These are phyloP conservation scores for Allantophomopsis lycopodina DNA, from an alignment of 2,329 filamentous ascomycete species.

Conservation along the genomic window DNA sequence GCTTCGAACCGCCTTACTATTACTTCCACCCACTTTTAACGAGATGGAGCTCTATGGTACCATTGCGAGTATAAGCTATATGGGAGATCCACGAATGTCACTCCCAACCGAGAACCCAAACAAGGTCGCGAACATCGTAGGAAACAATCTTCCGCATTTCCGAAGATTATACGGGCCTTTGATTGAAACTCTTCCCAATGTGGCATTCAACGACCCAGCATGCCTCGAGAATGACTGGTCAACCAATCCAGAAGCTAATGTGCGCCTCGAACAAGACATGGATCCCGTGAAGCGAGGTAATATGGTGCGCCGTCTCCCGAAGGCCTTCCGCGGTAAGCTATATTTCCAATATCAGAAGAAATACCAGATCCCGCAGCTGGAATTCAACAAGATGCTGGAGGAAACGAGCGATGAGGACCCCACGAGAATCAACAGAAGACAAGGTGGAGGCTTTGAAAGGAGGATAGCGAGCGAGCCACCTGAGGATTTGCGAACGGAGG, in stretches of 20 bases:
- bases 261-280: constrained; percentile 77
- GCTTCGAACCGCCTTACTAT: constrained; percentile 73
- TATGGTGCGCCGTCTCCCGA: constrained; percentile 87
- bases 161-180: constrained; percentile 81
- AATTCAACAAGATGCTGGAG: constrained; percentile 77
- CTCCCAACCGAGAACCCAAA: constrained; percentile 80
- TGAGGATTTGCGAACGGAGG: constrained; percentile 52
- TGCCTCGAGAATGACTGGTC: constrained; percentile 47
- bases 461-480: constrained; percentile 62
- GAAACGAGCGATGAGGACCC: constrained; percentile 59
- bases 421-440: constrained; percentile 52
- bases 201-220: constrained; percentile 57
- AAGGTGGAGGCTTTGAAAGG: constrained; percentile 76
- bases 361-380: constrained; percentile 68
- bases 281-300: constrained; percentile 81
- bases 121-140: constrained; percentile 91
- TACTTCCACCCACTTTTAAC: constrained; percentile 73
- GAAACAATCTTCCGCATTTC: constrained; percentile 83
- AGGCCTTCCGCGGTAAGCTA: constrained; percentile 72
- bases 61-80: constrained; percentile 85
- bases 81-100: constrained; percentile 92
- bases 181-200: constrained; percentile 80
- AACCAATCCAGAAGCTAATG: constrained; percentile 46
- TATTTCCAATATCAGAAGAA: constrained; percentile 95
- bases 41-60: constrained; percentile 82